These are phyloP conservation scores for Filobasidium uniguttulatum DNA, from an alignment of 1,284 basidiomycete genomes.

Conservation along the genomic window DNA sequence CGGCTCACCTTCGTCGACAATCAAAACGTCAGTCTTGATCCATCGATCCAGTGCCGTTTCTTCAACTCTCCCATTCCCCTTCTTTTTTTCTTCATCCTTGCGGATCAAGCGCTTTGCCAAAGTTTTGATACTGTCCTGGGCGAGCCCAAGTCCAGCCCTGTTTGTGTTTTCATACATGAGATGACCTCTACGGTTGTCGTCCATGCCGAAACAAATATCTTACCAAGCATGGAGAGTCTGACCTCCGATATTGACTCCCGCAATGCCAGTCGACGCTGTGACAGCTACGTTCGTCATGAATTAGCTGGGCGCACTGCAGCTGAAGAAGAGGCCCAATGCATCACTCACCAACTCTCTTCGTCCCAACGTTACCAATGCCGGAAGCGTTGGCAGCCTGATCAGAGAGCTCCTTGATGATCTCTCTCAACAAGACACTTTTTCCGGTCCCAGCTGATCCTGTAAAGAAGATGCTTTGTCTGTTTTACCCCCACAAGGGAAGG, in stretches of 20 bases:
- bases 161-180: background rate
- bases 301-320: no score
- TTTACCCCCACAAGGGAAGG: background rate
- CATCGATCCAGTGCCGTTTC: constrained; percentile 55
- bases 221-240: constrained; percentile 53
- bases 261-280: constrained; percentile 84
- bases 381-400: background rate
- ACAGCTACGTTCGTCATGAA: constrained; percentile 17
- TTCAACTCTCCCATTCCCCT: background rate
- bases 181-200: background rate
- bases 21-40: constrained; percentile 60
- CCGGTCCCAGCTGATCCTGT: background rate
- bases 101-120: background rate
- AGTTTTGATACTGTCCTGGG: background rate
- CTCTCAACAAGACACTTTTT: background rate
- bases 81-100: background rate
- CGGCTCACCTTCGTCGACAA: constrained; percentile 77
- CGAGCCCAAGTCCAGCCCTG: background rate
- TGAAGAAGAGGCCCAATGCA: no score
- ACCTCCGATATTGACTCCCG: constrained; percentile 87
- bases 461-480: constrained; percentile 2
- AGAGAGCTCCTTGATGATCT: background rate
- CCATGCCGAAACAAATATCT: background rate
- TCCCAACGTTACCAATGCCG: background rate
- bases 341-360: background rate